phyloP scores from a whole-genome alignment of 352 stramenopile species.

The Phytophthora agathidicida region DNA sequence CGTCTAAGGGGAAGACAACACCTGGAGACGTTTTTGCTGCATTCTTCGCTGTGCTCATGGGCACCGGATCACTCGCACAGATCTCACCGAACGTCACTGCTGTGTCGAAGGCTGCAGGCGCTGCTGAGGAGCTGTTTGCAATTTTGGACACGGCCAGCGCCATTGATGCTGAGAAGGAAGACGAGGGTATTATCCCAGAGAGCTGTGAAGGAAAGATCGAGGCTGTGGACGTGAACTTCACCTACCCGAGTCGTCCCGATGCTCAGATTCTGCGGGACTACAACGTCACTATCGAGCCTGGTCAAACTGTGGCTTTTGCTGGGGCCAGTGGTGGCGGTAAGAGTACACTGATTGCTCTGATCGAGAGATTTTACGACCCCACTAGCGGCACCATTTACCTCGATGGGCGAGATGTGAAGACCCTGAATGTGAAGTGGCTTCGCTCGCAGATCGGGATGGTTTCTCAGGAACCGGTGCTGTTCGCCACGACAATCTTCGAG shows the following conservation, averaged over 20 bases:
- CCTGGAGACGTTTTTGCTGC: conserved; percentile 50
- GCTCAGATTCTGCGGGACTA: too few species aligned
- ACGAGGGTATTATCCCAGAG: conserved; percentile 8
- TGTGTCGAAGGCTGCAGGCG: conserved; percentile 47
- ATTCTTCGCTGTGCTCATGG: conserved; percentile 60
- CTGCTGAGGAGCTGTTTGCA: conserved; percentile 45
- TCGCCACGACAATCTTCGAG: conserved; percentile 80
- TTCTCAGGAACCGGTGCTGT: conserved; percentile 83
- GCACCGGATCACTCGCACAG: conserved; percentile 49
- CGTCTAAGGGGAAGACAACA: conserved; percentile 30
- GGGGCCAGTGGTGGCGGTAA: too few species aligned
- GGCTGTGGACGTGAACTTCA: too few species aligned
- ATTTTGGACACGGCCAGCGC: conserved; percentile 53
- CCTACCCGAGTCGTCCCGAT: too few species aligned
- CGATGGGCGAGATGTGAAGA: too few species aligned
- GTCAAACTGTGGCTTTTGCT: too few species aligned
- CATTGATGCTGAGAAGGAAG: conserved; percentile 46
- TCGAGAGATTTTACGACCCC: too few species aligned
- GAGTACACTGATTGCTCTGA: too few species aligned
- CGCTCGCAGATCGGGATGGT: conserved; percentile 61
- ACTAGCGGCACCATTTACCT: too few species aligned
- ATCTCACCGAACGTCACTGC: conserved; percentile 59
- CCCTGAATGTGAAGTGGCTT: too few species aligned
- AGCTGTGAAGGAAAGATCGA: conserved; percentile 15
- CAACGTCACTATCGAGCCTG: too few species aligned